Percentiles rank a stretch among this genome's conserved stretches.
Evolutionary conservation across 495 filamentous ascomycete species (phyloP).

Genomic region (Paragyromitra xinjiangensis): DNA sequence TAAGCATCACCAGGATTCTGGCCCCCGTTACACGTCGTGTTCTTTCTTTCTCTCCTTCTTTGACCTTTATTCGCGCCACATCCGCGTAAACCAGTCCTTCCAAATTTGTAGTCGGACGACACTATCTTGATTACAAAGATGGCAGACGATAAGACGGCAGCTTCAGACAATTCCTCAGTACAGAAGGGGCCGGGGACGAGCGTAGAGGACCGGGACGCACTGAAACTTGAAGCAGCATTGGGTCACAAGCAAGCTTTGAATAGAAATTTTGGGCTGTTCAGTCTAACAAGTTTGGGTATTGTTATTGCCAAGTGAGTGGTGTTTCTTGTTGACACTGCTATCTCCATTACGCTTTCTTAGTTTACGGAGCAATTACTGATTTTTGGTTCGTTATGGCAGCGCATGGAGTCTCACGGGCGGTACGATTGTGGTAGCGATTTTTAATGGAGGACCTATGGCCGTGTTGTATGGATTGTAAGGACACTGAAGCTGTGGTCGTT

Average conservation of each 20-base stretch:
- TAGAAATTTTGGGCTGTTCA: slow-evolving; percentile 64
- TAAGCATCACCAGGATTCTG: slow-evolving; percentile 10
- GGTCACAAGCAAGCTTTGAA: slow-evolving; percentile 64
- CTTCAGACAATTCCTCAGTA: not conserved
- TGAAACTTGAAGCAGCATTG: slow-evolving; percentile 63
- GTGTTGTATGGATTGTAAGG: slow-evolving; percentile 65
- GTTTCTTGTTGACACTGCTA: not conserved
- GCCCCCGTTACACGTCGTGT: not conserved
- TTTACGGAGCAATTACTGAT: slow-evolving; percentile 13
- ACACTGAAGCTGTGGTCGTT: not conserved
- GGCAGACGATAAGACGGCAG: not conserved
- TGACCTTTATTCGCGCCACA: not conserved
- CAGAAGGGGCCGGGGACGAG: slow-evolving; percentile 54
- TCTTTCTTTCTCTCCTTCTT: not conserved
- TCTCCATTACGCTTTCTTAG: too few relatives aligned
- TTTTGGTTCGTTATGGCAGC: slow-evolving; percentile 41
- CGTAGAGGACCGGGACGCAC: slow-evolving; percentile 61
- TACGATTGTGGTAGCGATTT: slow-evolving; percentile 61
- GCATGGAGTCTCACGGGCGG: slow-evolving; percentile 63
- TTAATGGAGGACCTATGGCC: slow-evolving; percentile 65
- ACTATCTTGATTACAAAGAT: not conserved
- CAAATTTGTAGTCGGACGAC: not conserved
- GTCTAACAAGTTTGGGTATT: slow-evolving; percentile 62
- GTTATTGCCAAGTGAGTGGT: slow-evolving; percentile 62
- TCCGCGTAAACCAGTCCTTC: not conserved